Evolutionary conservation across 2,329 filamentous ascomycete genomes (phyloP).

Genomic region (Pyrenochaeta sp.): DNA sequence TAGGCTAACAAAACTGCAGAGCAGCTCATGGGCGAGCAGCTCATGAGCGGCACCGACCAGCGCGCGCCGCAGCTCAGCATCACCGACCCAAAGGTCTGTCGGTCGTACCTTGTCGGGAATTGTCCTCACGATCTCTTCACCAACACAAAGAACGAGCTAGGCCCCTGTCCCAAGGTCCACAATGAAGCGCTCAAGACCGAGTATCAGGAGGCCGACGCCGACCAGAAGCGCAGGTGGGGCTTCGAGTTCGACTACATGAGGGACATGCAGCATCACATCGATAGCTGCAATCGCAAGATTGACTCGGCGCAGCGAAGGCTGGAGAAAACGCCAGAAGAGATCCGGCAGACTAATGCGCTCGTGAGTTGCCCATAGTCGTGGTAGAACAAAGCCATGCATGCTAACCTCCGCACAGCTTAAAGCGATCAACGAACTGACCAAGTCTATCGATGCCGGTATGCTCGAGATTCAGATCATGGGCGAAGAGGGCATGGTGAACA

Average conservation of each 20-base stretch:
- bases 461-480: slow-evolving; percentile 87
- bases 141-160: slow-evolving; percentile 98
- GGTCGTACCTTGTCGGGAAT: slow-evolving; percentile 90
- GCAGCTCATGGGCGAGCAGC: slow-evolving; percentile 80
- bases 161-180: slow-evolving; percentile 87
- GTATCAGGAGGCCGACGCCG: slow-evolving; percentile 77
- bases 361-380: slow-evolving; percentile 51
- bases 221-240: slow-evolving; percentile 79
- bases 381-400: neutral
- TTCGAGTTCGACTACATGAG: slow-evolving; percentile 98
- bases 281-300: slow-evolving; percentile 94
- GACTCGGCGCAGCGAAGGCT: slow-evolving; percentile 87
- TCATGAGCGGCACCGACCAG: slow-evolving; percentile 78
- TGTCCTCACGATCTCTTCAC: slow-evolving; percentile 99
- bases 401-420: slow-evolving; percentile 66
- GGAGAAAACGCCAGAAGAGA: slow-evolving; percentile 98
- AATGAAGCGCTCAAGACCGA: slow-evolving; percentile 87
- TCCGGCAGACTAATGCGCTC: slow-evolving; percentile 89
- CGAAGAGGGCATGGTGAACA: slow-evolving; percentile 79
- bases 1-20: slow-evolving; percentile 61
- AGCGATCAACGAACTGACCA: slow-evolving; percentile 80
- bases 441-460: slow-evolving; percentile 81
- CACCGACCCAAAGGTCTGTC: slow-evolving; percentile 92
- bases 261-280: slow-evolving; percentile 95
- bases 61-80: slow-evolving; percentile 85